Evolutionary conservation across 1,284 basidiomycete genomes (phyloP).

Genomic region (Sphagnurus paluster): DNA sequence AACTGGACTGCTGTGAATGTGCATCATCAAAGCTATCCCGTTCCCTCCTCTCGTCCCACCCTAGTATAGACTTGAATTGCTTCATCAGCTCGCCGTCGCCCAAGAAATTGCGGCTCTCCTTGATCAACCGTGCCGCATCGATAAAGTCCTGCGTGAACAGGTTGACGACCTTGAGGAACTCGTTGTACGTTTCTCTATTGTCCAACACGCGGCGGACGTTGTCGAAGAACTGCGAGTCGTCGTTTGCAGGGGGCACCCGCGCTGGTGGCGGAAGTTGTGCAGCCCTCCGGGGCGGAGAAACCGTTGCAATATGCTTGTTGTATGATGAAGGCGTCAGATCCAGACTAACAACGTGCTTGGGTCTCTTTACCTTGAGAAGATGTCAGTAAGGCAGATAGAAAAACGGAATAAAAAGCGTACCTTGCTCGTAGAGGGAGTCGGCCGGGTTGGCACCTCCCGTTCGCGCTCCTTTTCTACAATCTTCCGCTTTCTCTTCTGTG

Average conservation of each 20-base stretch:
- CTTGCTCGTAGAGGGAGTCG: constrained; percentile 21
- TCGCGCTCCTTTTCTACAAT: constrained; percentile 45
- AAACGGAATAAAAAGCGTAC: constrained; percentile 13
- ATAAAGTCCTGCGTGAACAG: constrained; percentile 95
- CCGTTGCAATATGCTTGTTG: constrained; percentile 26
- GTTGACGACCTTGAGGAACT: constrained; percentile 95
- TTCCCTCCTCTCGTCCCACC: constrained; percentile 78
- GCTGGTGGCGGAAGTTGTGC: constrained; percentile 32
- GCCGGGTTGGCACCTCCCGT: constrained; percentile 28
- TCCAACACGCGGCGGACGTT: constrained; percentile 88
- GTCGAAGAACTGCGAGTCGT: constrained; percentile 92
- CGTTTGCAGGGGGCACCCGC: constrained; percentile 41
- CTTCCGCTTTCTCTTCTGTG: constrained; percentile 69
- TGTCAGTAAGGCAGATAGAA: constrained; percentile 7
- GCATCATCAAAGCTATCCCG: constrained; percentile 49
- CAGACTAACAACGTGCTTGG: constrained; percentile 33
- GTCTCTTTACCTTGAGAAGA: constrained; percentile 31
- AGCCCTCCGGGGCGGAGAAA: constrained; percentile 30
- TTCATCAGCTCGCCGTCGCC: constrained; percentile 78
- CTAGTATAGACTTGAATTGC: constrained; percentile 90
- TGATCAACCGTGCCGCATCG: constrained; percentile 80
- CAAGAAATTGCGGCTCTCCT: constrained; percentile 63
- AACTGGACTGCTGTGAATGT: constrained; percentile 43
- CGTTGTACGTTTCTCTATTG: constrained; percentile 89
- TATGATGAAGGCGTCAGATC: constrained; percentile 35